Evolutionary conservation across 2,329 filamentous ascomycete genomes (phyloP).

Genomic region (Arachnopeziza araneosa): DNA sequence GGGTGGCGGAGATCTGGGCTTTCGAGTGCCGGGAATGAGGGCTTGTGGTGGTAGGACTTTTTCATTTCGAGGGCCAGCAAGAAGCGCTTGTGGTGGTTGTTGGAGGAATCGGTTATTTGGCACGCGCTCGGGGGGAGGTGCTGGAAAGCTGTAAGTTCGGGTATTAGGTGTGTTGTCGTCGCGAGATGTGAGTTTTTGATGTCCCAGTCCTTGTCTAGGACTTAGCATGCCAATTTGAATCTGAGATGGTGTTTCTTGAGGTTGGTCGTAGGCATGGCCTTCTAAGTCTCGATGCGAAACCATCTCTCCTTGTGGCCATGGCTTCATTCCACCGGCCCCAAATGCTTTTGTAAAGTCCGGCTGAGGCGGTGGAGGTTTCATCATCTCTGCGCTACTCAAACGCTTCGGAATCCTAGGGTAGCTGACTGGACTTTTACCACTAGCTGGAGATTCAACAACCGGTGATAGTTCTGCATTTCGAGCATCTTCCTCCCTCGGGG

Average conservation of each 20-base stretch:
- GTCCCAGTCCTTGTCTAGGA: neutral
- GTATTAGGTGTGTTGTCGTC: neutral
- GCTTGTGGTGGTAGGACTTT: neutral
- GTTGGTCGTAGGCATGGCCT: neutral
- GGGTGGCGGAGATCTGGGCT: neutral
- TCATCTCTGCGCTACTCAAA: slow-evolving; percentile 11
- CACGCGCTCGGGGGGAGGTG: neutral
- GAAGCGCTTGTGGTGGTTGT: neutral
- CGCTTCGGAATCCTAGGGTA: slow-evolving; percentile 25
- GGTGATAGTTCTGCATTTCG: slow-evolving; percentile 22
- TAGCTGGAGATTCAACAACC: slow-evolving; percentile 26
- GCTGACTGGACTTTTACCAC: slow-evolving; percentile 23
- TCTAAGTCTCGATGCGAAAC: neutral
- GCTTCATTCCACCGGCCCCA: neutral
- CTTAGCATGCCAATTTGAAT: neutral
- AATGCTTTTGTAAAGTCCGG: slow-evolving; percentile 12
- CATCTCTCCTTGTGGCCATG: neutral
- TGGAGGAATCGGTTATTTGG: neutral
- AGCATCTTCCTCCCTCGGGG: neutral
- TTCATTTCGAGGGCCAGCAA: neutral
- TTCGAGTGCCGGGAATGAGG: neutral
- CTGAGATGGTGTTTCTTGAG: neutral
- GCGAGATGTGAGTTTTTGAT: neutral
- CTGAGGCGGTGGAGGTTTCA: slow-evolving; percentile 9
- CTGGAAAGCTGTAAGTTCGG: neutral